These are phyloP conservation scores for Mycena olivaceomarginata DNA, from an alignment of 768 basidiomycete species.

Conservation along the genomic window DNA sequence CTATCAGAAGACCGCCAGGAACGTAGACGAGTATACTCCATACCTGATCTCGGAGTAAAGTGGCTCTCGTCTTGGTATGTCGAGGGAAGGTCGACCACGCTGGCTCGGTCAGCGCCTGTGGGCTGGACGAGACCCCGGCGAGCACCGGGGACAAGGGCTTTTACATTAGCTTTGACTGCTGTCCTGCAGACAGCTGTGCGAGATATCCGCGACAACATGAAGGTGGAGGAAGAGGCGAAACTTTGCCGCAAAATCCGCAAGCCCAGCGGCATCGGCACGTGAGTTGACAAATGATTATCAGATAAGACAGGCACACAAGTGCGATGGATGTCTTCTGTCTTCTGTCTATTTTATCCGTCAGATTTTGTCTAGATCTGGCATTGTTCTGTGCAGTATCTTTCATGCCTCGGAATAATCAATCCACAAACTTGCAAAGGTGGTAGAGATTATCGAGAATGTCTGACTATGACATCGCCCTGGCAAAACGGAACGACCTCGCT, in stretches of 20 bases:
- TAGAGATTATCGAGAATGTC: no score
- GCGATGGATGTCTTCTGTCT: no score
- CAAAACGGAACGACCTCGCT: background rate
- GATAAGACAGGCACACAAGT: background rate
- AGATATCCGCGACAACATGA: constrained; percentile 78
- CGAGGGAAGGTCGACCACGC: constrained; percentile 87
- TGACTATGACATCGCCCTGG: no score
- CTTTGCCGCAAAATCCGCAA: background rate
- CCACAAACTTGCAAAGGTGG: no score
- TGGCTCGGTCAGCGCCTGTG: constrained; percentile 88
- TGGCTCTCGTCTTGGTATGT: constrained; percentile 82
- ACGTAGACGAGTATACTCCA: constrained; percentile 34
- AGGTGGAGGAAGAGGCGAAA: constrained; percentile 40
- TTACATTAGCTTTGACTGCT: constrained; percentile 51
- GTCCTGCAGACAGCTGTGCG: constrained; percentile 60
- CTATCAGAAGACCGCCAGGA: constrained; percentile 28
- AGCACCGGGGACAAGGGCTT: constrained; percentile 52
- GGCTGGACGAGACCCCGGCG: constrained; percentile 86
- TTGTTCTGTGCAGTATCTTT: no score
- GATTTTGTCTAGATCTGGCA: no score
- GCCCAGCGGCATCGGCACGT: background rate
- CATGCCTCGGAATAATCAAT: no score
- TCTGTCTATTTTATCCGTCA: no score
- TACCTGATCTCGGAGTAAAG: constrained; percentile 84
- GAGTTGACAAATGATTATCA: background rate